Conservation (phyloP, 2,329 filamentous ascomycete genomes). For the Orbilia blumenaviensis region DNA sequence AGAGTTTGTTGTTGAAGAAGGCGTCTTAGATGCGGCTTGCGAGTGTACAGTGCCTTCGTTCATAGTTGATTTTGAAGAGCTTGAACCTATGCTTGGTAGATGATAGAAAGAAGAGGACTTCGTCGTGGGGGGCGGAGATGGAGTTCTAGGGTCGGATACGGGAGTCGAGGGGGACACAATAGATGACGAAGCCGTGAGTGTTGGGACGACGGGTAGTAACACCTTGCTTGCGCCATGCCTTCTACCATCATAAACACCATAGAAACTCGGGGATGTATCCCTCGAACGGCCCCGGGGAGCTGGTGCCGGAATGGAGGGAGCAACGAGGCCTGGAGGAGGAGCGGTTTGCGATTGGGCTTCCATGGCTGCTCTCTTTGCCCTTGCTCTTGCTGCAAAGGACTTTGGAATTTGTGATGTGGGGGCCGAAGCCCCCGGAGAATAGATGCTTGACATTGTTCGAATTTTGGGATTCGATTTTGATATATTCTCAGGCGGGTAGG, state of each 20-base stretch:
- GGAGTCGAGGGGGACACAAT: slow-evolving; percentile 42
- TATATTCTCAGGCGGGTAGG: background rate
- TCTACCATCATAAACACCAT: slow-evolving; percentile 32
- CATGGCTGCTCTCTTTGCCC: slow-evolving; percentile 38
- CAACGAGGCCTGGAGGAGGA: slow-evolving; percentile 35
- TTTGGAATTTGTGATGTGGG: slow-evolving; percentile 47
- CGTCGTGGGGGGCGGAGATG: slow-evolving; percentile 34
- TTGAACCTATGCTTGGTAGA: slow-evolving; percentile 12
- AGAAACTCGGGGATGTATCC: slow-evolving; percentile 41
- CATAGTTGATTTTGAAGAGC: slow-evolving; percentile 34
- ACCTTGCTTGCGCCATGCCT: slow-evolving; percentile 30
- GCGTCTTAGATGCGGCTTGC: slow-evolving; percentile 17
- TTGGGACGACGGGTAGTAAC: slow-evolving; percentile 30
- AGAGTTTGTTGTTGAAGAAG: slow-evolving; percentile 25
- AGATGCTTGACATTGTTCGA: slow-evolving; percentile 39
- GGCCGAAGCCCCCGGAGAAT: slow-evolving; percentile 29
- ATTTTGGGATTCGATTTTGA: background rate
- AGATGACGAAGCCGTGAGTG: slow-evolving; percentile 17
- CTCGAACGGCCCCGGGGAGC: slow-evolving; percentile 18
- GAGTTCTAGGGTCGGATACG: slow-evolving; percentile 39
- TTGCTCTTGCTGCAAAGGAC: slow-evolving; percentile 36
- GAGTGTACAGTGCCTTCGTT: slow-evolving; percentile 24
- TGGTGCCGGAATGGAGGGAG: slow-evolving; percentile 1
- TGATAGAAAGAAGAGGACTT: slow-evolving; percentile 24
- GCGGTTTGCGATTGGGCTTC: slow-evolving; percentile 28